These are phyloP conservation scores for Fraxinus platypoda DNA, from an alignment of 305 asterid genomes.

Conservation along the genomic window DNA sequence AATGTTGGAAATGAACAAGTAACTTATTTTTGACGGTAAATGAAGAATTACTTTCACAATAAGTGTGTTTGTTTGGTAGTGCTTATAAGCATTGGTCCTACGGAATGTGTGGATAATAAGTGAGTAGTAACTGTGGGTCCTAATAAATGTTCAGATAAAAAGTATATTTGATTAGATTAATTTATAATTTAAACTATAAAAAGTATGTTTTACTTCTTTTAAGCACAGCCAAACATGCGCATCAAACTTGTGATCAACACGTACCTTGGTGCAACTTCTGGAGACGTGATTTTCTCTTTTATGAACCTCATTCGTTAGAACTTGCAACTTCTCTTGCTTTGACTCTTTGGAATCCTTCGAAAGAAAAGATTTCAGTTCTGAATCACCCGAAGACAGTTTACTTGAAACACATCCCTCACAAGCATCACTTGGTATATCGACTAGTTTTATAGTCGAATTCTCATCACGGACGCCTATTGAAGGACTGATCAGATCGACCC, in stretches of 20 bases:
- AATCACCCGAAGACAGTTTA: constrained; percentile 46
- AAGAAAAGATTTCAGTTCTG: constrained; percentile 64
- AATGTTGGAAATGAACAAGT: background rate
- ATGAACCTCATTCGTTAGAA: constrained; percentile 57
- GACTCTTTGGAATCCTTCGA: constrained; percentile 51
- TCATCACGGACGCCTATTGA: constrained; percentile 30
- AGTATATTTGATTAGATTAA: background rate
- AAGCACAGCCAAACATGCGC: background rate
- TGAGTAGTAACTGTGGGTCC: background rate
- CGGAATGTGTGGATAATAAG: background rate
- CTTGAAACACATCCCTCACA: constrained; percentile 37
- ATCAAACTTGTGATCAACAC: background rate
- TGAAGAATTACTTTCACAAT: background rate
- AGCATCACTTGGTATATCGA: constrained; percentile 24
- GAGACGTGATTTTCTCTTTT: constrained; percentile 53
- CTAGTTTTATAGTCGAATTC: constrained; percentile 32
- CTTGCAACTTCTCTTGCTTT: constrained; percentile 45
- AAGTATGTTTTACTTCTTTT: background rate
- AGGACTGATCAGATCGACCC: constrained; percentile 70
- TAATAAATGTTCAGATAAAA: background rate
- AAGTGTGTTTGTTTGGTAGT: background rate
- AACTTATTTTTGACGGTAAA: background rate
- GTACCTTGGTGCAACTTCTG: constrained; percentile 95
- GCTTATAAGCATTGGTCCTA: background rate
- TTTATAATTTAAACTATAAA: background rate